Base-by-base conservation (phyloP, 768 basidiomycete species). In the Boletus huronensis region DNA sequence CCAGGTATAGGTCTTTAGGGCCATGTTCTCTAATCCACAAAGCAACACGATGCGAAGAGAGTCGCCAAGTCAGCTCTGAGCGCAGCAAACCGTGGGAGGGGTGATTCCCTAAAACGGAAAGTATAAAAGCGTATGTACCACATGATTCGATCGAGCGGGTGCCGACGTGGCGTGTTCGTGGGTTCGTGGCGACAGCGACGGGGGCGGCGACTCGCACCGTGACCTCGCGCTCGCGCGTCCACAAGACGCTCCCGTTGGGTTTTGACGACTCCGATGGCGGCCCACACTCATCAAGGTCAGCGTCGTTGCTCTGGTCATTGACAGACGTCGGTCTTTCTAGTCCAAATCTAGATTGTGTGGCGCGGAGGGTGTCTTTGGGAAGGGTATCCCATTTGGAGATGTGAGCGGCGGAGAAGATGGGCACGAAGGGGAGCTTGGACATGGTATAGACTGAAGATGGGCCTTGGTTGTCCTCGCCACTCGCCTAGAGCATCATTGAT, bases 1-100 rank as follows among this genome's bases (percentile, higher is more conserved):
- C 83, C 83, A 84, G 52, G 73, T 76, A 58, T 80, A 62, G 0
- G 79, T 79, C 57, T 80, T 82, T 26, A 77, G 66, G 40, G 79
- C 66, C 82, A 83, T 83, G 16, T 31, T 35, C 48, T 28, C 61
- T 58, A 10, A 21, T 3, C 3, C 25, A 23, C 31, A 34, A 28
- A 14, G 47, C 25, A 29, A 35, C 6, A 47, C 17, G 19, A 19
- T 7, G 23, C 16, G 21, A 21, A 43, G 38, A n/a, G 9, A 50
- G 16, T 21, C 21, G 16, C 7, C 23, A 13, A 19, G 35, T 34
- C 17, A 53, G 23, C 10, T n/a, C 19, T 46, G 13, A 31, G 19
- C 7, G n/a, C 8, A 28, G 6, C 7, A 9, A 6, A 42, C 25
- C 11, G 11, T 8, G 13, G 23, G 25, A 11, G 32, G 34, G 26